Evolutionary conservation across 108 stramenopile species (phyloP), one percentile per base, ranked within the genome.

Genomic region (Pseudonitzschia pungens): DNA sequence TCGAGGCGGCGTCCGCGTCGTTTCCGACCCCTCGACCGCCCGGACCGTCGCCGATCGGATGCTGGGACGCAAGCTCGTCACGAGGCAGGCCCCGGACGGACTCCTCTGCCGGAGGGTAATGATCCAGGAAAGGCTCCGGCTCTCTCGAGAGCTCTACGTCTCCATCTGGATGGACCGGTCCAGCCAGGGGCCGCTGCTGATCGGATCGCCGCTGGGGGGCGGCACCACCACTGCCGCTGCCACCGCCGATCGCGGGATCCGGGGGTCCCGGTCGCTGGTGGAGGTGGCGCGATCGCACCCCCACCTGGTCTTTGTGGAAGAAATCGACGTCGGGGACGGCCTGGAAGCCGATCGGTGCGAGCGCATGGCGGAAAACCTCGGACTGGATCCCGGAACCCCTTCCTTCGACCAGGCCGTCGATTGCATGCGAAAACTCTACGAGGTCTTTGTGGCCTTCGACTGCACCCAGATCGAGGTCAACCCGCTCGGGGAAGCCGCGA

Each of bases 401-500:
- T 74, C 72, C 53, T 69, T 57, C 1, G 77, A 92, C 52, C 28
- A 43, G 22, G 40, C 70, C 6, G 57, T 52, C 7, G 57, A 58
- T 18, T 20, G 12, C 18, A 81, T 98, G 83, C 74, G 81, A 70
- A 83, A 87, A 71, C 77, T 98, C 52, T 97, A 96, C 84, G 64
- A 58, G 43, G 77, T 97, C 77, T 96, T 98, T 72, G 59, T 82
- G 41, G 77, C 67, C 27, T 78, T 68, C 50, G 97, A 98, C 70
- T 91, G 91, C 60, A 96, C 96, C 14, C 87, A 88, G 79, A 89
- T 98, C 54, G 97, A 98, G 87, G 86, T 96, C 77, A 95, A 96
- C 74, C 96, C 96, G 7, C 81, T 98, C 24, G 97, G 94, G 24
- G 90, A 92, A 70, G 92, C 89, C 11, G 69, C 72, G 12, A 80